These are phyloP conservation scores for Cystobasidium tubakii DNA, from an alignment of 768 basidiomycete genomes.

Conservation along the genomic window DNA sequence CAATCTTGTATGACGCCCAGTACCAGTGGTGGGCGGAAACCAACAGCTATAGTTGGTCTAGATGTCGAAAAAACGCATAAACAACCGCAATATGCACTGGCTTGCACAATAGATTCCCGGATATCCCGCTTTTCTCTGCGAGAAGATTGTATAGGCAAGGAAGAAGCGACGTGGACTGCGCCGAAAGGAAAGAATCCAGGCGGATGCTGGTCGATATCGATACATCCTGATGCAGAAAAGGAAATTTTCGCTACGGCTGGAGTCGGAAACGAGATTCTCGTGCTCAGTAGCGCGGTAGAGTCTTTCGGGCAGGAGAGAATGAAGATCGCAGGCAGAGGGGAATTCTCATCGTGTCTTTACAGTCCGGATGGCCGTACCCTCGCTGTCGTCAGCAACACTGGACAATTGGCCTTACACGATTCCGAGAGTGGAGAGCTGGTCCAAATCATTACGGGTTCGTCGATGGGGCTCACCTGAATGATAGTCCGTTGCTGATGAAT, in stretches of 20 bases:
- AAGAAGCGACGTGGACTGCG: conserved; percentile 10
- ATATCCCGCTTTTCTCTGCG: conserved; percentile 25
- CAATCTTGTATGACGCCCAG: conserved; percentile 8
- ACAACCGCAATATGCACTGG: not conserved
- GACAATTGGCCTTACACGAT: conserved; percentile 28
- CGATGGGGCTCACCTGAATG: too few relatives aligned
- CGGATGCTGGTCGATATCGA: conserved; percentile 23
- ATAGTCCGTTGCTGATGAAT: too few relatives aligned
- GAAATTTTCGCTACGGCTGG: conserved; percentile 24
- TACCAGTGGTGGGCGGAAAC: not conserved
- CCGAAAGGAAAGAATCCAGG: not conserved
- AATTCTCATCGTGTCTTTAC: conserved; percentile 17
- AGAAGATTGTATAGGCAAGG: not conserved
- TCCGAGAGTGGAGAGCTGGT: conserved; percentile 19
- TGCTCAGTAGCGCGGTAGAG: conserved; percentile 5
- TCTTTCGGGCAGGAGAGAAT: conserved; percentile 27
- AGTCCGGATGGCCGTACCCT: conserved; percentile 26
- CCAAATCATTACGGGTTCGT: conserved; percentile 8
- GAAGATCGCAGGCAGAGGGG: conserved; percentile 16
- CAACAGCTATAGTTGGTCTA: conserved; percentile 22
- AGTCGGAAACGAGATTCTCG: not conserved
- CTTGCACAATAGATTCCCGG: conserved; percentile 17
- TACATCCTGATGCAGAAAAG: conserved; percentile 24
- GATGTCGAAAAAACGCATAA: conserved; percentile 12
- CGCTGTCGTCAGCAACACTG: conserved; percentile 8